Evolutionary conservation across 108 stramenopile species (phyloP).

Genomic region (Phaeodactylum tricornutum): DNA sequence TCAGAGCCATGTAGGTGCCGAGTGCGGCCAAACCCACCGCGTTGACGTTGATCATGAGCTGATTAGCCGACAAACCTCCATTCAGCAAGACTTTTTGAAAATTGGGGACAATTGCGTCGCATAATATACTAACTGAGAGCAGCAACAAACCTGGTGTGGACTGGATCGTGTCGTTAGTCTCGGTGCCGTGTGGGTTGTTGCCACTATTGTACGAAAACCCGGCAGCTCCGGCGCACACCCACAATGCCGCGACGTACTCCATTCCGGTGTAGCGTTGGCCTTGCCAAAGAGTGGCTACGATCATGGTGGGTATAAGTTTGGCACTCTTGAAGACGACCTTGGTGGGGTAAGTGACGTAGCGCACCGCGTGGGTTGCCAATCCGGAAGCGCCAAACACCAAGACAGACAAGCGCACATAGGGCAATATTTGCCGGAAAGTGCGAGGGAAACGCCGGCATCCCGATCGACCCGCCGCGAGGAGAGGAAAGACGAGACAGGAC

Average conservation of each 20-base stretch:
- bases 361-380: constrained; percentile 34
- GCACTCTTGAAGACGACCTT: constrained; percentile 62
- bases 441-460: constrained; percentile 34
- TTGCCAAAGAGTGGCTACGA: constrained; percentile 33
- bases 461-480: constrained; percentile 21
- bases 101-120: constrained; percentile 65
- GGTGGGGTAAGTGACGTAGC: constrained; percentile 53
- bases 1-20: constrained; percentile 19
- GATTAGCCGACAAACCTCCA: constrained; percentile 31
- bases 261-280: constrained; percentile 22
- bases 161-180: constrained; percentile 14
- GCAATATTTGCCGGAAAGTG: constrained; percentile 17
- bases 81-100: constrained; percentile 48
- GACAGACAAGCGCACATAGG: constrained; percentile 35
- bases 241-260: constrained; percentile 41
- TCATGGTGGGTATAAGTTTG: constrained; percentile 65
- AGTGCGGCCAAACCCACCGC: constrained; percentile 37
- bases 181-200: constrained; percentile 3
- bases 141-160: constrained; percentile 26
- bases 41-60: constrained; percentile 59
- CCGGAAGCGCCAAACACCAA: constrained; percentile 55
- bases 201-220: constrained; percentile 32
- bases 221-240: constrained; percentile 50
- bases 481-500: constrained; percentile 43
- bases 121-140: constrained; percentile 41